Evolutionary conservation across 306 rosid genomes (phyloP).

Genomic region (Vicia sativa): DNA sequence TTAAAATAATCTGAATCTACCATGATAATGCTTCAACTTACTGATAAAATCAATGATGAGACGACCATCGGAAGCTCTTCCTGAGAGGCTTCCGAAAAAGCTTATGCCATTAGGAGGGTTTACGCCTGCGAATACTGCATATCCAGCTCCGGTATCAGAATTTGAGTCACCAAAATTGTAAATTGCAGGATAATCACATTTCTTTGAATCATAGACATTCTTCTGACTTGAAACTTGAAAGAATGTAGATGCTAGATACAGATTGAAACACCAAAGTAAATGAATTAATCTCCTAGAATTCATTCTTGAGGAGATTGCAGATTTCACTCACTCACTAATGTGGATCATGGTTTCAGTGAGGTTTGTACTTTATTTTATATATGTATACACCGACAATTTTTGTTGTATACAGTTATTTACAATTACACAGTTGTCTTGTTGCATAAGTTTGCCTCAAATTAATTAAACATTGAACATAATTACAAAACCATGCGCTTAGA

Average conservation of each 20-base stretch:
- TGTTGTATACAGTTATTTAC: not conserved
- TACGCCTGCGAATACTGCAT: slow-evolving; percentile 55
- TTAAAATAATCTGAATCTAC: not conserved
- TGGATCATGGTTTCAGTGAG: not conserved
- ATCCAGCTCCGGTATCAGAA: slow-evolving; percentile 80
- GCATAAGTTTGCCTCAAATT: too few relatives aligned
- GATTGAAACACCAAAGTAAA: slow-evolving; percentile 25
- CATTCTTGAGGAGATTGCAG: slow-evolving; percentile 29
- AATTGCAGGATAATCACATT: slow-evolving; percentile 68
- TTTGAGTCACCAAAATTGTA: slow-evolving; percentile 97
- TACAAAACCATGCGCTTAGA: too few relatives aligned
- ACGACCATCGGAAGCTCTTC: slow-evolving; percentile 83
- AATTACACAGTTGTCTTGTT: not conserved
- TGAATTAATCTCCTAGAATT: slow-evolving; percentile 23
- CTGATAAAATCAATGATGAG: slow-evolving; percentile 76
- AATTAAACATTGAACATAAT: too few relatives aligned
- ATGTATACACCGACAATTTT: slow-evolving; percentile 13
- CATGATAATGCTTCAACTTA: slow-evolving; percentile 29
- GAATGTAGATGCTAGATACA: slow-evolving; percentile 21
- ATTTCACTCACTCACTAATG: not conserved
- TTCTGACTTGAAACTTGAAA: slow-evolving; percentile 27
- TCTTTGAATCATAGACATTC: slow-evolving; percentile 4
- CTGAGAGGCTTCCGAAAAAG: slow-evolving; percentile 74
- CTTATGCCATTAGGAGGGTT: slow-evolving; percentile 75
- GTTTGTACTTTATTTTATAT: not conserved